Percentiles rank a stretch among this genome's conserved stretches.
Conservation (phyloP, 2,329 filamentous ascomycete genomes). For the Phialocephala subalpina region DNA sequence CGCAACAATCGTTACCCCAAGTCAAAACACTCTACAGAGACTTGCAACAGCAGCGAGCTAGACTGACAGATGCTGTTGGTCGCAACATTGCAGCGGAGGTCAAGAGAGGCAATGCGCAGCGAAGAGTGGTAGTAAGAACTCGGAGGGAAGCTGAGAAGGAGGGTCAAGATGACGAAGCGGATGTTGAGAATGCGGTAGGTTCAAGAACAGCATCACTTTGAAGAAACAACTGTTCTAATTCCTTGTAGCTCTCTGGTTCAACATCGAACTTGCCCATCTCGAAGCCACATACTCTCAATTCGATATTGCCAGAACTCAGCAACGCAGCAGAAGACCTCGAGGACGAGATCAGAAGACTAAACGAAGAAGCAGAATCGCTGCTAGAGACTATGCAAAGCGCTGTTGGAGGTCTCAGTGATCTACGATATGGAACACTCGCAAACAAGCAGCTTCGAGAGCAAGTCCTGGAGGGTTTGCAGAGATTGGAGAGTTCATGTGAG, state of each 20-base stretch:
- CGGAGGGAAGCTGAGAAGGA: constrained; percentile 60
- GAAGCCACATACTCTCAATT: constrained; percentile 65
- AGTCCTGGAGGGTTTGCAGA: constrained; percentile 70
- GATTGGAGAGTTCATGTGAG: constrained; percentile 56
- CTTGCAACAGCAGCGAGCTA: constrained; percentile 76
- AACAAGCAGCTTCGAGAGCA: constrained; percentile 70
- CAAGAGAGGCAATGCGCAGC: constrained; percentile 64
- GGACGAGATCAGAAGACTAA: constrained; percentile 70
- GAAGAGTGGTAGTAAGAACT: constrained; percentile 63
- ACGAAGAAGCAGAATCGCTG: constrained; percentile 68
- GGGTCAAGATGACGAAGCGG: constrained; percentile 68
- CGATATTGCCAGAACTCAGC: constrained; percentile 75
- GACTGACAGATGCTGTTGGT: constrained; percentile 72
- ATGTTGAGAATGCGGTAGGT: constrained; percentile 65
- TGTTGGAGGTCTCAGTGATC: constrained; percentile 79
- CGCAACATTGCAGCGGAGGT: constrained; percentile 71
- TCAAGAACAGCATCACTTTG: constrained; percentile 2
- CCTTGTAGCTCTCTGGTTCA: constrained; percentile 64
- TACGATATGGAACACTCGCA: constrained; percentile 80
- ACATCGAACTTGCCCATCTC: constrained; percentile 53
- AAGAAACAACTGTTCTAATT: constrained; percentile 28
- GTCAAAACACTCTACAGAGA: constrained; percentile 72
- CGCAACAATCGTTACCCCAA: constrained; percentile 45
- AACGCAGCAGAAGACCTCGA: constrained; percentile 71
- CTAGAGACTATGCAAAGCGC: constrained; percentile 69